These are phyloP conservation scores for Tuctoria greenei DNA, from an alignment of 176 grass and related monocot species.

Conservation along the genomic window DNA sequence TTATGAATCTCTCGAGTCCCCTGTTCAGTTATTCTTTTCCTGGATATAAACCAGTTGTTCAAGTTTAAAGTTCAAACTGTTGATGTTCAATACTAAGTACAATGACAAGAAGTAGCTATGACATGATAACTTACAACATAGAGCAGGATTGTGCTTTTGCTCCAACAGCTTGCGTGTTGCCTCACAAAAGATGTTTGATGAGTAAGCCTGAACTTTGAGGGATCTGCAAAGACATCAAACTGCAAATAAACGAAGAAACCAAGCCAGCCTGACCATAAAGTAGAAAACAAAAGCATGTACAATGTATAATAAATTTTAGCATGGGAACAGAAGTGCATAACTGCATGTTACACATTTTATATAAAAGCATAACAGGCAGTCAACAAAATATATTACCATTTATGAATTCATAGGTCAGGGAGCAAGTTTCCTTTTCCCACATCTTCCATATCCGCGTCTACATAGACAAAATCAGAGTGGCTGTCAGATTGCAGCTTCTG, in stretches of 20 bases:
- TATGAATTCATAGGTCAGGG: conserved; percentile 56
- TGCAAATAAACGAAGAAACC: conserved; percentile 14
- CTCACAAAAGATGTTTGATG: conserved; percentile 73
- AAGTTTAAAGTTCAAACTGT: not conserved
- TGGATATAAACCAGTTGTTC: not conserved
- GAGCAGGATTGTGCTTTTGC: conserved; percentile 45
- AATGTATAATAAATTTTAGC: not conserved
- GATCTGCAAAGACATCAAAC: conserved; percentile 50
- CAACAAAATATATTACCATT: conserved; percentile 39
- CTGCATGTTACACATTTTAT: not conserved
- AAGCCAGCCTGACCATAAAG: not conserved
- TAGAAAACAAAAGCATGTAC: not conserved
- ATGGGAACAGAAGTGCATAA: not conserved
- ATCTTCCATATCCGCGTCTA: conserved; percentile 85
- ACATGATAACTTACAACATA: conserved; percentile 62
- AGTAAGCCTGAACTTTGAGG: conserved; percentile 73
- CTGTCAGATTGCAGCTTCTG: conserved; percentile 1
- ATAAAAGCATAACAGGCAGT: not conserved
- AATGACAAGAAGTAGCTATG: not conserved
- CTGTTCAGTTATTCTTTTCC: conserved; percentile 2
- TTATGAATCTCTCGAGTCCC: not conserved
- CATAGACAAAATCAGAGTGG: conserved; percentile 18
- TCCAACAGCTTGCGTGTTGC: conserved; percentile 61
- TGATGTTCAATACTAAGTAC: not conserved
- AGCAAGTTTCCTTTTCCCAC: conserved; percentile 80